Base-by-base conservation (phyloP, 2,329 filamentous ascomycete species). In the Trichoderma afroharzianum region DNA sequence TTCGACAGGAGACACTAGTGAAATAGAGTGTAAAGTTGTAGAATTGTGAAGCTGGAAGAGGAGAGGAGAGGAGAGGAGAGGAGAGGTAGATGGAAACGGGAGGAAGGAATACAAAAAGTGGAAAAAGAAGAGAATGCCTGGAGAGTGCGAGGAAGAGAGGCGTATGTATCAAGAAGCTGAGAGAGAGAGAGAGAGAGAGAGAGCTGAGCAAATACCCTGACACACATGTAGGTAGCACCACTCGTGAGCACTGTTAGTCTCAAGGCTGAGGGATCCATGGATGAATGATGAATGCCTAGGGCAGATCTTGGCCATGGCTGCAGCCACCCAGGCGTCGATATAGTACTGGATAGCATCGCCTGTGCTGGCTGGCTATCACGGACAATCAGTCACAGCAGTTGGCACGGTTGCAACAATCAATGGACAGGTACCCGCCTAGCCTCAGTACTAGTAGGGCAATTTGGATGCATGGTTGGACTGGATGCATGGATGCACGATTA, bases 301-400 rank as follows among this genome's bases (percentile, higher is more conserved):
- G n/a, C 47, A 70, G 71, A 72, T 64, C 59, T 61, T 50, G 66
- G 58, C 58, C 66, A 66, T 43, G 58, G 66, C 71, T 72, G 71
- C 59, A 64, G 71, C 66, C 71, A 72, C 61, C 68, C 68, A 71
- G 68, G 61, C 68, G 61, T 71, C 58, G n/a, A 63, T 53, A 33
- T 71, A 64, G 21, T 33, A 50, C 26, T n/a, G n/a, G n/a, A 32
- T 71, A 59, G 21, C 50, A 59, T 57, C 47, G 59, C 66, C 33
- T 36, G 33, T 6, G 5, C 33, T 33, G 32, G 30, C 39, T 33
- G 30, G 55, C 47, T 24, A 53, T 53, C n/a, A 68, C 53, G 66
- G 28, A 61, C 66, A 61, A 50, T 33, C 53, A 61, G 33, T 33
- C 55, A 61, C 55, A 61, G 43, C 63, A 66, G 47, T 57, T 53